Evolutionary conservation across 441 rosid species (phyloP), one percentile per base, ranked within the genome.

Genomic region (Isatis lusitanica): DNA sequence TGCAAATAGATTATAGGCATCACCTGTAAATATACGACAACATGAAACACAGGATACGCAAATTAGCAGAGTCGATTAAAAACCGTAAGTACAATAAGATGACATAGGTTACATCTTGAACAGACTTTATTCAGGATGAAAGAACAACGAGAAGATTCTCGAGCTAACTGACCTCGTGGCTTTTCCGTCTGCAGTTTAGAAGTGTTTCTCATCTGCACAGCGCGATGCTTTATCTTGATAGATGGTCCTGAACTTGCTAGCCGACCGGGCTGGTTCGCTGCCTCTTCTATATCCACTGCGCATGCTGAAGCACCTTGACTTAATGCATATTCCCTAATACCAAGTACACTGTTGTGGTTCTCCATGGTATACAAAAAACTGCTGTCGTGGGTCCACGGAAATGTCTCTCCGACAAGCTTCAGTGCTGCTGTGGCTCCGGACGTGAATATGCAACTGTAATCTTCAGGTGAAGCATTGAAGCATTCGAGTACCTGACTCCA

Each of bases 291-390:
- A 80, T 94, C 97, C 51, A 89, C 80, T 24, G 97, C 97, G 84
- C 86, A 83, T 43, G 92, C 92, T 70, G 93, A 84, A 79, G 92
- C 92, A 59, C 98, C 98, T 82, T 81, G 82, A 69, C 74, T 77
- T 61, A 94, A 92, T 76, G 98, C 98, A 90, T 94, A 94, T 96
- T 94, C 98, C 85, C 99, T 86, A 59, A 94, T 91, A 72, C 99
- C 99, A 74, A 92, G 96, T 55, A 92, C 99, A 53, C 99, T 94
- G 70, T 94, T 94, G 80, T 94, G 98, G 77, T 94, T 94, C 82
- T 92, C 99, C 90, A 84, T 86, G 9, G 98, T 83, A 75, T 94
- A 91, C 88, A 88, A 79, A 80, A 84, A 94, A 68, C 74, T 74
- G 81, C 98, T 88, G 43, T 70, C 65, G 1, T 76, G 44, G 70